phyloP scores from a whole-genome alignment of 1,284 basidiomycete species.

The Boletellus dicymbophilus region DNA sequence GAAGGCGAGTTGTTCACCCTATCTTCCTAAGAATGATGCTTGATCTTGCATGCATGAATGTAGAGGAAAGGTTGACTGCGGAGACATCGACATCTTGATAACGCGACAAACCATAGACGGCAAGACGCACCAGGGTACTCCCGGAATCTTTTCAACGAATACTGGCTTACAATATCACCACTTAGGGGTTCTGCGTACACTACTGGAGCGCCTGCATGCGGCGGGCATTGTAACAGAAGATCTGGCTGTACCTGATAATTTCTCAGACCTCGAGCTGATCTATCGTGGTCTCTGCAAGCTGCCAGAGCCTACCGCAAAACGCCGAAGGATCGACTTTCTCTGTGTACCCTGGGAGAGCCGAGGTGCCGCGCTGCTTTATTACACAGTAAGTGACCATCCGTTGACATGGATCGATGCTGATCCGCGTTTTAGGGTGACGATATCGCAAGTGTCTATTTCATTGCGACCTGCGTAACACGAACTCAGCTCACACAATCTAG shows the following conservation, averaged over 20 bases:
- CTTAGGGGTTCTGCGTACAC: constrained; percentile 55
- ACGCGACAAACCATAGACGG: constrained; percentile 76
- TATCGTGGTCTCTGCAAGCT: constrained; percentile 80
- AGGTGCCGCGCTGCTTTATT: constrained; percentile 88
- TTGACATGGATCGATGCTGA: not conserved
- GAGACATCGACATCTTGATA: constrained; percentile 90
- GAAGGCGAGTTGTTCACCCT: constrained; percentile 48
- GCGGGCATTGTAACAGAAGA: constrained; percentile 75
- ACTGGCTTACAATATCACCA: not conserved
- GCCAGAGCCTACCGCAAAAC: constrained; percentile 42
- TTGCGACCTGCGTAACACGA: not conserved
- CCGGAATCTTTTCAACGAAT: not conserved
- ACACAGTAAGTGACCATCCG: constrained; percentile 56
- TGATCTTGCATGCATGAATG: constrained; percentile 1
- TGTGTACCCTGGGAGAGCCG: constrained; percentile 75
- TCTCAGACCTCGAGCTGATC: constrained; percentile 65
- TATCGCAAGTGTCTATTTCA: constrained; percentile 53
- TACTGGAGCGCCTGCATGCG: constrained; percentile 60
- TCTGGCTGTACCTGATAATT: constrained; percentile 70
- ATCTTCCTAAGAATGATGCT: not conserved
- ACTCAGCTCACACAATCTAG: constrained; percentile 40
- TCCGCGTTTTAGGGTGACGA: constrained; percentile 74
- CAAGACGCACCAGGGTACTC: constrained; percentile 64
- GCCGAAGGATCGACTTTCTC: constrained; percentile 83
- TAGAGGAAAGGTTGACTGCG: constrained; percentile 76